These are phyloP conservation scores for Hysterangium stoloniferum DNA, from an alignment of 768 basidiomycete genomes.

Conservation along the genomic window DNA sequence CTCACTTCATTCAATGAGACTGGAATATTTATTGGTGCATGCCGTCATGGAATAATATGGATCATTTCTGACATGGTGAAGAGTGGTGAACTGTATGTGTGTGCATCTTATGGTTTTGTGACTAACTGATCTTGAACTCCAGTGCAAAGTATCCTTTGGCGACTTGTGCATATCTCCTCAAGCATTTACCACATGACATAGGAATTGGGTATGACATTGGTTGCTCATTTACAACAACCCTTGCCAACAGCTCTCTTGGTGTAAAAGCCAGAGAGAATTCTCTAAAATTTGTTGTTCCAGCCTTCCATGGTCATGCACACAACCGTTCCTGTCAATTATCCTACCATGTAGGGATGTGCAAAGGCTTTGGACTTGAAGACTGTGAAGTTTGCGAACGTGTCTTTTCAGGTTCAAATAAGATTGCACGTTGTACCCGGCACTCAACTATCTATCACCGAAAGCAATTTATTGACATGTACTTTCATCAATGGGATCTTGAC, in stretches of 20 bases:
- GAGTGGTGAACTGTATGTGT: slow-evolving; percentile 32
- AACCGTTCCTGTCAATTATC: slow-evolving; percentile 23
- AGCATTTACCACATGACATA: slow-evolving; percentile 14
- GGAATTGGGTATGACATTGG: slow-evolving; percentile 20
- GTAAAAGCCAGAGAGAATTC: slow-evolving; percentile 1
- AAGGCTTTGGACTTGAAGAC: no score
- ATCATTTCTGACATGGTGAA: slow-evolving; percentile 26
- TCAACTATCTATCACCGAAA: no score
- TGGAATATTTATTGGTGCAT: slow-evolving; percentile 30
- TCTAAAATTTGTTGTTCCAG: slow-evolving; percentile 16
- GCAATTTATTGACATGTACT: no score
- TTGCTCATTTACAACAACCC: slow-evolving; percentile 19
- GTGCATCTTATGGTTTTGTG: neutral
- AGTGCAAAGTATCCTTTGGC: slow-evolving; percentile 26
- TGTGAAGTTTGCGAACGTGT: no score
- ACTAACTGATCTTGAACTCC: slow-evolving; percentile 11
- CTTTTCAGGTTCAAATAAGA: no score
- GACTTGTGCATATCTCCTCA: slow-evolving; percentile 17
- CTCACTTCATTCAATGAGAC: slow-evolving; percentile 31
- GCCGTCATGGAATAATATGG: slow-evolving; percentile 27
- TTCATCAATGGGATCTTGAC: no score
- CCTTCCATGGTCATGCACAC: slow-evolving; percentile 20
- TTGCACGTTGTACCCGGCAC: no score
- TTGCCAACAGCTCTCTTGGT: slow-evolving; percentile 17
- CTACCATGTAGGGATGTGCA: no score